phyloP scores from a whole-genome alignment of 164 flowering plant genomes.

The Protea cynaroides region DNA sequence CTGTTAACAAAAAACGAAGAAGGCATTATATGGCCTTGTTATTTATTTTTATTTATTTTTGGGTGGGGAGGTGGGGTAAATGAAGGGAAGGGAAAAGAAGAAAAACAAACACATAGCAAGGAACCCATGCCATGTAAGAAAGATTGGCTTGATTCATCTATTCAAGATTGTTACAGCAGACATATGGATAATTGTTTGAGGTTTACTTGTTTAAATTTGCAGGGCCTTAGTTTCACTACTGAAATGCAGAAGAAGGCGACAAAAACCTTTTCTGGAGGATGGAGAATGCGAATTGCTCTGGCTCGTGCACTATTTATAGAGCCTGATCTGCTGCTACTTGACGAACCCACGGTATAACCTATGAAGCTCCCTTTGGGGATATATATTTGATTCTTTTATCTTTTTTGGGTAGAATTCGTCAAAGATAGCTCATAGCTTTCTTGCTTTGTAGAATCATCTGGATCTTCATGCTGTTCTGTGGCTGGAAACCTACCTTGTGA shows the following conservation, averaged over 20 bases:
- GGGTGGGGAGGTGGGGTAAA: no score
- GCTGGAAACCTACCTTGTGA: constrained; percentile 83
- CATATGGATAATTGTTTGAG: no score
- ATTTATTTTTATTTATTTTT: no score
- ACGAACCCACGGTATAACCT: constrained; percentile 83
- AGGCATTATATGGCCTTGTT: no score
- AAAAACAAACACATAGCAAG: no score
- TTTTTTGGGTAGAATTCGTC: not conserved
- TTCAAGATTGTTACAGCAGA: no score
- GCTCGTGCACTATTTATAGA: constrained; percentile 96
- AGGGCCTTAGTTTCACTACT: constrained; percentile 97
- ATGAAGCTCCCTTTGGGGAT: not conserved
- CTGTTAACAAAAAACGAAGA: no score
- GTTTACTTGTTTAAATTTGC: constrained; percentile 1
- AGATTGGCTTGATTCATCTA: no score
- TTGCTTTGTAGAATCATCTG: constrained; percentile 96
- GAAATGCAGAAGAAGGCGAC: constrained; percentile 90
- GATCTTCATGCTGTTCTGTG: constrained; percentile 98
- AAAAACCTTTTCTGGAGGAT: constrained; percentile 94
- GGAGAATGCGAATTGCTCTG: constrained; percentile 99
- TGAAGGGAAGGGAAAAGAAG: no score
- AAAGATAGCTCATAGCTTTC: constrained; percentile 3
- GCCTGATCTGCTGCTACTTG: constrained; percentile 92
- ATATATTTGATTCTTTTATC: not conserved
- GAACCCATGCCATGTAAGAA: no score